Conservation (phyloP, 2,329 filamentous ascomycete species). For the Huntiella abstrusa region DNA sequence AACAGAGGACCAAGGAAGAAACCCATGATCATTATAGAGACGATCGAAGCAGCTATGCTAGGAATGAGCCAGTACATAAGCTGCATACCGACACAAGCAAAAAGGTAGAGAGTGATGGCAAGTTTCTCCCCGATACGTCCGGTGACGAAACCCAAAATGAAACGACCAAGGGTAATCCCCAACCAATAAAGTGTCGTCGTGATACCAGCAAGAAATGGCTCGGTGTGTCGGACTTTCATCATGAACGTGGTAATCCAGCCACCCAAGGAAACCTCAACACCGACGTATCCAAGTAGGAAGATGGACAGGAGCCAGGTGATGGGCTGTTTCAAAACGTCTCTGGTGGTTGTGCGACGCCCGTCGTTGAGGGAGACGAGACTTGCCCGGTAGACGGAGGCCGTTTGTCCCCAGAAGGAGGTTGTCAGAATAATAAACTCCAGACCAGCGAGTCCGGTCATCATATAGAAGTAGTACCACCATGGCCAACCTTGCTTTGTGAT, state of each 20-base stretch:
- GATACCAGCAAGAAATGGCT: slow-evolving; percentile 53
- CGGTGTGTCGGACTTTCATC: slow-evolving; percentile 54
- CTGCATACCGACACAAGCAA: slow-evolving; percentile 42
- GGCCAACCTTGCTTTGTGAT: slow-evolving; percentile 39
- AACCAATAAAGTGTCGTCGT: slow-evolving; percentile 70
- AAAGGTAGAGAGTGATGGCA: slow-evolving; percentile 43
- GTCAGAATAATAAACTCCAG: slow-evolving; percentile 35
- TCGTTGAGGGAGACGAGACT: slow-evolving; percentile 15
- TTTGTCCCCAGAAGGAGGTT: slow-evolving; percentile 44
- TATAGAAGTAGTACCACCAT: slow-evolving; percentile 62
- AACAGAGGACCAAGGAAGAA: slow-evolving; percentile 70
- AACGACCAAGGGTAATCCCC: slow-evolving; percentile 55
- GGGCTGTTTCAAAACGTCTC: slow-evolving; percentile 25
- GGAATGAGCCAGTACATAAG: slow-evolving; percentile 70
- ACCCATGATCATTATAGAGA: slow-evolving; percentile 53
- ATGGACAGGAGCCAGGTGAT: slow-evolving; percentile 55
- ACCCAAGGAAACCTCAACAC: slow-evolving; percentile 55
- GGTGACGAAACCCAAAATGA: slow-evolving; percentile 60
- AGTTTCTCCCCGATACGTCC: slow-evolving; percentile 53
- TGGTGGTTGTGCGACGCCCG: slow-evolving; percentile 26
- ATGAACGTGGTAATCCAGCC: slow-evolving; percentile 77
- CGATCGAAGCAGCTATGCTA: slow-evolving; percentile 51
- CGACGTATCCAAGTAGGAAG: slow-evolving; percentile 65
- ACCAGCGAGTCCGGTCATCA: slow-evolving; percentile 43
- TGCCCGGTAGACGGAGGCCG: slow-evolving; percentile 35